Base-by-base conservation (phyloP, 176 grass and related monocot species). In the Hsuehochloa calcarea region DNA sequence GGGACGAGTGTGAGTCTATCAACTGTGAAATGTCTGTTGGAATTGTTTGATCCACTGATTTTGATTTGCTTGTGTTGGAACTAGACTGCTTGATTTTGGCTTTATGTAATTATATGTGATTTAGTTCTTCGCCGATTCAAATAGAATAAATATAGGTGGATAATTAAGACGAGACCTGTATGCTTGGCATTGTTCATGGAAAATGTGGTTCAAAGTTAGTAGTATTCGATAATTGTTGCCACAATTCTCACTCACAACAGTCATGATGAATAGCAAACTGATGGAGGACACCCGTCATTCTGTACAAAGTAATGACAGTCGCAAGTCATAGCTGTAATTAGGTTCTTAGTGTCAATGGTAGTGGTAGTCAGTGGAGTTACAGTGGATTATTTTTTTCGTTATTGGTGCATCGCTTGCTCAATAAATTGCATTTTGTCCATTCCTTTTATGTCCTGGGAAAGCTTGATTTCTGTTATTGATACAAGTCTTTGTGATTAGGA, bases 1-100 rank as follows among this genome's bases (percentile, higher is more conserved):
- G 95, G 95, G 92, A 97, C 22, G 93, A 97, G 51, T 97, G 95
- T 97, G 86, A 94, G 92, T 78, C 13, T 14, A 14, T 58, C 75
- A 65, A 66, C 46, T 26, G 59, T 54, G 5, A 16, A 85, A 77
- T 70, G 41, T 39, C 11, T 25, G 12, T 60, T 37, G 8, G 31
- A 20, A 9, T 25, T 50, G n/a, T 2, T 63, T 49, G 14, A 9
- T 72, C 45, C 56, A 3, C 44, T 65, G 23, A 26, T 65, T 72
- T 79, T 3, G 3, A 31, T 47, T 27, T 87, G 7, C 5, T 65
- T 56, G 1, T 1, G 20, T 10, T 17, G 22, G 3, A 46, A 47
- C 61, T 35, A 78, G 49, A 70, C 2, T 49, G 45, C 20, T 72
- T 78, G 1, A 8, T 87, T 78, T 79, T 3, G 8, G 17, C n/a